Evolutionary conservation across 805 yeast species (phyloP).

Genomic region (Metschnikowia reukaufii): DNA sequence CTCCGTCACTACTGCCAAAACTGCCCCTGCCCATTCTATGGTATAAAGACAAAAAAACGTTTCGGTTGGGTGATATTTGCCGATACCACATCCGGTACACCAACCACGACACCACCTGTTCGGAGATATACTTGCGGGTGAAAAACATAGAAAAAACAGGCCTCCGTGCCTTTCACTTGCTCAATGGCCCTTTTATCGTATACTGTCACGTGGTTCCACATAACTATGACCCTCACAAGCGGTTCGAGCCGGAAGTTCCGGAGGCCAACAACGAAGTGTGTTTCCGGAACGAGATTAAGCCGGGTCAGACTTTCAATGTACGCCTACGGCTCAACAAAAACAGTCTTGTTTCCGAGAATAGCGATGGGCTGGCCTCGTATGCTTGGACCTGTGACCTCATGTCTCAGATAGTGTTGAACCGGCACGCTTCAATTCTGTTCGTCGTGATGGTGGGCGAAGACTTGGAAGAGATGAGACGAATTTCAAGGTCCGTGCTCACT

Average conservation of each 20-base stretch:
- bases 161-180: slow-evolving; percentile 41
- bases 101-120: slow-evolving; percentile 9
- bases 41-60: slow-evolving; percentile 37
- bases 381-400: slow-evolving; percentile 41
- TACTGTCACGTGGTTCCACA: slow-evolving; percentile 45
- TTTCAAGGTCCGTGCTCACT: slow-evolving; percentile 26
- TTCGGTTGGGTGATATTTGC: slow-evolving; percentile 40
- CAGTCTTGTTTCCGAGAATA: slow-evolving; percentile 25
- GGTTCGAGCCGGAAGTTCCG: slow-evolving; percentile 25
- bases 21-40: slow-evolving; percentile 21
- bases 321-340: slow-evolving; percentile 50
- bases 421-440: slow-evolving; percentile 29
- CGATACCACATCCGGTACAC: slow-evolving; percentile 35
- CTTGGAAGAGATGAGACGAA: slow-evolving; percentile 30
- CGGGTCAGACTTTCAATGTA: slow-evolving; percentile 68
- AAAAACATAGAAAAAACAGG: slow-evolving; percentile 39
- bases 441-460: slow-evolving; percentile 42
- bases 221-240: slow-evolving; percentile 28
- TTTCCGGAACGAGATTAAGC: slow-evolving; percentile 51
- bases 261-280: slow-evolving; percentile 31
- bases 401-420: slow-evolving; percentile 43
- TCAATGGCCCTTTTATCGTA: slow-evolving; percentile 45
- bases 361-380: slow-evolving; percentile 22
- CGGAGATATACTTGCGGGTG: slow-evolving; percentile 32
- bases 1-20: background rate